Evolutionary conservation across 176 grass and related monocot species (phyloP), one percentile per base, ranked within the genome.

Genomic region (Oropetium thomaeum): DNA sequence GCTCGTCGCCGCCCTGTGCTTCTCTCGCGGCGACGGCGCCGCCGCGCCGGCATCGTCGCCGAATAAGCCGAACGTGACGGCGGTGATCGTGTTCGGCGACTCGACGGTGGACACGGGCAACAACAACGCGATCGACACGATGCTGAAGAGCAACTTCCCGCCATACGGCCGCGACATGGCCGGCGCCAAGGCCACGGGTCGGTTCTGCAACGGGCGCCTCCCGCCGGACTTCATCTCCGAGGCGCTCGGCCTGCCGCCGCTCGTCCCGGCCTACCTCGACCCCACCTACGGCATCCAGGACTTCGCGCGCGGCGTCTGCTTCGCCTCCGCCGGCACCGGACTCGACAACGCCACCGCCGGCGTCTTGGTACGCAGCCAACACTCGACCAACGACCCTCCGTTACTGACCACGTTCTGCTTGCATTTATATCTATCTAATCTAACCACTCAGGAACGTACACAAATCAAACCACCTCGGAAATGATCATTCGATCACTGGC

Each of bases 101-200:
- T 98, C 91, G 52, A 94, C 95, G 49, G 91, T 94, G 45, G 95
- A 98, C 84, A 58, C 91, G 31, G 95, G 95, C 62, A 98, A 98
- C 87, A 94, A 94, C 84, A 94, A 98, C 75, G 66, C 1, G 12
- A 80, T 97, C 70, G 20, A 5, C 12, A 93, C 93, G 22, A n/a
- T 78, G n/a, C 79, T 91, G 27, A 93, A 83, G 82, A 97, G 93
- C 84, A 82, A 97, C 80, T 97, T 97, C 72, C 74, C 61, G 20
- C 93, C 93, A 3, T 97, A 97, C 40, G 93, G 93, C 19, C 93
- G 93, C 1, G 88, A 97, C 82, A 81, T 97, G 60, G 22, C 40
- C 64, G 78, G 83, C 54, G 77, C 81, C 7, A 67, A 17, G 17
- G 44, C 90, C 30, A 93, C 90, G 5, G 90, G 90, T 2, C 80